phyloP scores from a whole-genome alignment of 495 filamentous ascomycete genomes.

The Tuber aestivum region DNA sequence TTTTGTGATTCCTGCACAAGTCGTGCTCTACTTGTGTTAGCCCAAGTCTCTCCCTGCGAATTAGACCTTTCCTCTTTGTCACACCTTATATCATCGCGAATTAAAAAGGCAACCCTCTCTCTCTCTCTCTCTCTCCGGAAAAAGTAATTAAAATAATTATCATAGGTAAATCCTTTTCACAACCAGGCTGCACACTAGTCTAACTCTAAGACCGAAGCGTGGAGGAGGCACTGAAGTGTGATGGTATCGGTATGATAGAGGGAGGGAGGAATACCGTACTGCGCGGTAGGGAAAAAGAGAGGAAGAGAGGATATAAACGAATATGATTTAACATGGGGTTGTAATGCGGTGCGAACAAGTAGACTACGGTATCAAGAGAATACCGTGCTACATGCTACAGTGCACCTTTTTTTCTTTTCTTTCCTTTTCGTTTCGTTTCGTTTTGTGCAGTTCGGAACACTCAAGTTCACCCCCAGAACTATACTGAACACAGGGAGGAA shows the following conservation, averaged over 20 bases:
- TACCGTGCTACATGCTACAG: background rate
- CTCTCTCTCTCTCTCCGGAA: no score
- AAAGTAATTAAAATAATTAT: slow-evolving; percentile 7
- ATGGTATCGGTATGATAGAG: background rate
- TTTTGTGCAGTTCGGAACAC: background rate
- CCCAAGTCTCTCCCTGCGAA: background rate
- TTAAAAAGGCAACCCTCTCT: background rate
- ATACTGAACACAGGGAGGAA: background rate
- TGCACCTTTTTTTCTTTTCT: background rate
- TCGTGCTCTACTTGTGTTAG: background rate
- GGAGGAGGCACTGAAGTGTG: background rate
- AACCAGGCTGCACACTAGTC: background rate
- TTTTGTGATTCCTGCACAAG: slow-evolving; percentile 5
- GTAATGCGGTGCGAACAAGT: background rate
- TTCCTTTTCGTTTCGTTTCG: background rate
- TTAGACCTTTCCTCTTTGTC: slow-evolving; percentile 2
- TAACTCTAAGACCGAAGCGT: background rate
- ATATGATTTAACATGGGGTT: background rate
- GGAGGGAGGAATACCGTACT: background rate
- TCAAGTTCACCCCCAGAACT: background rate
- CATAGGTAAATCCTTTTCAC: background rate
- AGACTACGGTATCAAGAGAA: no score
- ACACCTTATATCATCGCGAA: background rate
- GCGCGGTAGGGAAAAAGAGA: background rate
- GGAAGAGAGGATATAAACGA: no score